Evolutionary conservation across 2,329 filamentous ascomycete genomes (phyloP), one percentile per base, ranked within the genome.

Genomic region (Gaeumannomyces tritici): DNA sequence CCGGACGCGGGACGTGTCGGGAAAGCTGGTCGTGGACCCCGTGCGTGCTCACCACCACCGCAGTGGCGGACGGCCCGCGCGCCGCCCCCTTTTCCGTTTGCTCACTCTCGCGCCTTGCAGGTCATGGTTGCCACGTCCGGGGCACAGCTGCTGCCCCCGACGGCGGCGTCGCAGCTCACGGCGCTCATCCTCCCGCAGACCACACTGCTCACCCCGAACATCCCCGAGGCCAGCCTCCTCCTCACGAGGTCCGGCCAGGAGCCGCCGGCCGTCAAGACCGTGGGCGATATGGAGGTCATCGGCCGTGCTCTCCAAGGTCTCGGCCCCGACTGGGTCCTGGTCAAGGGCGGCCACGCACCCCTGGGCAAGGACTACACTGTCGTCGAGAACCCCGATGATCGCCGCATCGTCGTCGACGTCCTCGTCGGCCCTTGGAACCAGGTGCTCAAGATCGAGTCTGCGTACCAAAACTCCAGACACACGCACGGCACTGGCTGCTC

Each of bases 401-500:
- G 79, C 60, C 77, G 85, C 29, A 69, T 89, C 2, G 86, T 97
- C 1, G 81, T 96, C 31, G 91, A 98, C 70, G 81, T 97, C 4
- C 80, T 96, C 6, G 85, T 85, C 56, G 89, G 90, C 8, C 74
- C 74, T 0, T 80, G 80, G 0, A 78, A 76, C 0, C 73, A 82
- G n/a, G 73, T 82, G 0, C 78, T 85, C 1, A 77, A 85, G 54
- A 82, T 96, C 59, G 82, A 92, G 73, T 89, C 85, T 54, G 79
- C 81, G 5, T 97, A 89, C 70, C 80, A 91, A 65, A 75, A 80
- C 12, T 91, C 89, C 11, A 88, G 80, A 64, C 93, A 93, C 70
- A 98, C 93, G 0, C 95, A 99, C 70, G 95, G 95, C 0, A 98
- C 95, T 0, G 95, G 95, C 4, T 99, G 95, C 71, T 96, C 92